Evolutionary conservation across 306 rosid species (phyloP), one percentile per base, ranked within the genome.

Genomic region (Calophaca sinica): DNA sequence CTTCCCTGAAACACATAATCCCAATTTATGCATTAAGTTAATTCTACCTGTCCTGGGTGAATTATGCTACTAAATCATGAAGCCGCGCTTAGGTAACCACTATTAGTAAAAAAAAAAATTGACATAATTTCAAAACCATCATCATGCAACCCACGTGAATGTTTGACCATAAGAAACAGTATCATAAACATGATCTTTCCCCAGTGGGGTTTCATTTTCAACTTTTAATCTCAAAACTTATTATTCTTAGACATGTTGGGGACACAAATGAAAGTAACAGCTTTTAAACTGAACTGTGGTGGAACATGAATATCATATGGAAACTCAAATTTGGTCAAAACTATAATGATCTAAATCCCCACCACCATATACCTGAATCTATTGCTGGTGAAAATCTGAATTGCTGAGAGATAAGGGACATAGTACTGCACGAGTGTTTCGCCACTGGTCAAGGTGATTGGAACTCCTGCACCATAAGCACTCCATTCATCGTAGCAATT

Each of bases 401-500:
- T 89, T 11, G 92, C 99, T 7, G 99, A 96, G 81, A 96, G 99
- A 68, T 96, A 96, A 62, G 99, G 99, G 2, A 96, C 99, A 68
- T 96, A 96, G 80, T 90, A 96, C 74, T 96, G 99, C 31, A 89
- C 93, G 38, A 96, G 94, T 26, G 90, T 87, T 38, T 96, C 97
- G 5, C 89, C 92, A 75, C 84, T 78, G 79, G 80, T 81, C 73
- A 92, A 74, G 78, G 73, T 62, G 57, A 96, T 84, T 1, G 94
- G 94, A 54, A 96, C 99, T 55, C 97, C 97, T 2, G 97, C 91
- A 0, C 99, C 99, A 58, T 96, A 96, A 3, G 98, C 99, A 78
- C 99, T 96, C 97, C 96, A 90, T 89, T 96, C 99, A 73, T 90
- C 99, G 46, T 82, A 96, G 73, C 92, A 81, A 52, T 89, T 86